Percentiles rank a stretch among this genome's conserved stretches.
Evolutionary conservation across 2,329 filamentous ascomycete genomes (phyloP).

Genomic region (Teratosphaeria zuluensis): DNA sequence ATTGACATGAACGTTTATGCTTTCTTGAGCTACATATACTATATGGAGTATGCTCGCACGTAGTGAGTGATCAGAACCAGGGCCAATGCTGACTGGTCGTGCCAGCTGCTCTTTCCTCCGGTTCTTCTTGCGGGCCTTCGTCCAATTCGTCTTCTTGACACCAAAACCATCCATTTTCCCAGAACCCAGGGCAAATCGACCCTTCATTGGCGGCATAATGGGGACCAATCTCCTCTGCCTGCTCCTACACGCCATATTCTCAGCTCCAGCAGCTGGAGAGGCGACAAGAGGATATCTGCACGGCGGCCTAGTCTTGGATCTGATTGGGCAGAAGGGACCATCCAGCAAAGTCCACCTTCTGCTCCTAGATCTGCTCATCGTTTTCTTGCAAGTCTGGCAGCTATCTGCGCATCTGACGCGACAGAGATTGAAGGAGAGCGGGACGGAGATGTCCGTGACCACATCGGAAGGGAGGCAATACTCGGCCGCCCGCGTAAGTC

Average conservation of each 20-base stretch:
- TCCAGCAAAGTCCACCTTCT: constrained; percentile 44
- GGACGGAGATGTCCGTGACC: background rate
- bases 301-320: constrained; percentile 54
- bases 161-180: constrained; percentile 46
- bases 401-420: constrained; percentile 45
- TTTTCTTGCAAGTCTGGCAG: constrained; percentile 48
- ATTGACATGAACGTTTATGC: constrained; percentile 53
- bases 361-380: constrained; percentile 43
- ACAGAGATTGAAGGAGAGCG: constrained; percentile 34
- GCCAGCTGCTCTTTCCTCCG: constrained; percentile 48
- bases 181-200: constrained; percentile 39
- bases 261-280: constrained; percentile 35
- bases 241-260: constrained; percentile 39
- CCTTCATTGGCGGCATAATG: constrained; percentile 46
- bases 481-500: constrained; percentile 19
- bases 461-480: constrained; percentile 1
- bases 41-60: constrained; percentile 47
- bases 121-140: constrained; percentile 44
- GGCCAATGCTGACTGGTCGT: background rate
- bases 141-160: constrained; percentile 51
- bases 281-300: constrained; percentile 47
- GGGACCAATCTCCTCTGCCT: constrained; percentile 47
- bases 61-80: background rate
- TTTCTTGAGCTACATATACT: constrained; percentile 52
- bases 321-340: constrained; percentile 52